A percentile compares a stretch with the other conserved stretches of the same genome.
Evolutionary conservation across 2,329 filamentous ascomycete species (phyloP).

Genomic region (Botrytis hyacinthi): DNA sequence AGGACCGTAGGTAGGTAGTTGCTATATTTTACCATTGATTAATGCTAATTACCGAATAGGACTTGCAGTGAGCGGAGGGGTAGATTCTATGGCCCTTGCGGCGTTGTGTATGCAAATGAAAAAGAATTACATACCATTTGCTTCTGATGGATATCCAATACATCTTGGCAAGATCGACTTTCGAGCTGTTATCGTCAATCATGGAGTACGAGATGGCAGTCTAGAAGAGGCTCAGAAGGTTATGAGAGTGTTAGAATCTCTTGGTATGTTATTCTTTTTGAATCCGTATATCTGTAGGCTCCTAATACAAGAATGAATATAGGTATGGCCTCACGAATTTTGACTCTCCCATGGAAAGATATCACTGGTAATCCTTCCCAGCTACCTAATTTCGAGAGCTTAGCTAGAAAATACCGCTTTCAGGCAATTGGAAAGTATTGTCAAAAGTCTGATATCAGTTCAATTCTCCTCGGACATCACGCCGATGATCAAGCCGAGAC

Average conservation of each 20-base stretch:
- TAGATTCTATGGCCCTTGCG: constrained; percentile 96
- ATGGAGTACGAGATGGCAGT: constrained; percentile 54
- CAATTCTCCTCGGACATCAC: constrained; percentile 81
- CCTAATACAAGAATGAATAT: background rate
- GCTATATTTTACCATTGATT: background rate
- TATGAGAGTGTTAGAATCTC: constrained; percentile 32
- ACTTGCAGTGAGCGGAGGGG: constrained; percentile 85
- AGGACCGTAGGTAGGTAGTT: constrained; percentile 9
- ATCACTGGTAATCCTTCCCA: constrained; percentile 41
- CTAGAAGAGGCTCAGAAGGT: constrained; percentile 52
- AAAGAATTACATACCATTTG: constrained; percentile 16
- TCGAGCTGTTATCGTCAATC: constrained; percentile 55
- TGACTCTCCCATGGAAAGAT: constrained; percentile 52
- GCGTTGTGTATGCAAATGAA: constrained; percentile 59
- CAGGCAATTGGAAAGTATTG: constrained; percentile 65
- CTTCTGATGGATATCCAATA: constrained; percentile 3
- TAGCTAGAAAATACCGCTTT: constrained; percentile 73
- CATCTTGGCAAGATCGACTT: constrained; percentile 37
- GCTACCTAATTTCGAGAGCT: constrained; percentile 69
- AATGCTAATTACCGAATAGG: constrained; percentile 43
- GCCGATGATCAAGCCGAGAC: constrained; percentile 90
- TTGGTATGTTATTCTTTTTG: constrained; percentile 25
- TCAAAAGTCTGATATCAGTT: constrained; percentile 48
- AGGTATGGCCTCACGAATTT: constrained; percentile 35
- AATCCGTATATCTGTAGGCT: background rate